phyloP scores from a whole-genome alignment of 208 protist genomes.

The Crithidia acanthocephali region DNA sequence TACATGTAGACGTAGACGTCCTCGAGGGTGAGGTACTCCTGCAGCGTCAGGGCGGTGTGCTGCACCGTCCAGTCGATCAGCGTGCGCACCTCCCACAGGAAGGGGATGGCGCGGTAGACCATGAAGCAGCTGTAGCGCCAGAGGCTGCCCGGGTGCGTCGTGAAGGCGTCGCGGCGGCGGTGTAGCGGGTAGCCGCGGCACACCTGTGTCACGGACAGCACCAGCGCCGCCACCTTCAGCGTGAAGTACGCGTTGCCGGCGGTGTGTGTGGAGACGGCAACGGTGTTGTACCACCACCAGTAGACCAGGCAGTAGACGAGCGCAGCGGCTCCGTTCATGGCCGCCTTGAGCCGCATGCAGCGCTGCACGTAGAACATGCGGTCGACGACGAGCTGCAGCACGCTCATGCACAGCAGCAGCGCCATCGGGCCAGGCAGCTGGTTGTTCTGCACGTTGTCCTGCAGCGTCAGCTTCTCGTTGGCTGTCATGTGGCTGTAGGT shows the following conservation, averaged over 20 bases:
- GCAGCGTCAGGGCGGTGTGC: constrained; percentile 66
- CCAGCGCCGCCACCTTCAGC: constrained; percentile 50
- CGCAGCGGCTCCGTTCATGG: constrained; percentile 42
- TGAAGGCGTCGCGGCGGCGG: constrained; percentile 69
- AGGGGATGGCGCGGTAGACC: constrained; percentile 66
- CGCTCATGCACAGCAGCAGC: constrained; percentile 59
- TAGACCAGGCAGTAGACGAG: constrained; percentile 53
- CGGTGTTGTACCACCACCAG: constrained; percentile 58
- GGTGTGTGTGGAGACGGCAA: constrained; percentile 22
- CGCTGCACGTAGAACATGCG: constrained; percentile 73
- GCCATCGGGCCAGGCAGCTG: constrained; percentile 74
- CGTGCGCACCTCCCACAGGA: constrained; percentile 78
- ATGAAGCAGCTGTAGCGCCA: constrained; percentile 43
- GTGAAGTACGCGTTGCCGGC: constrained; percentile 54
- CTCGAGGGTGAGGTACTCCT: constrained; percentile 83
- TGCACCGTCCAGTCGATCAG: constrained; percentile 82
- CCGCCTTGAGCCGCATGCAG: constrained; percentile 52
- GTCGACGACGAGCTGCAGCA: constrained; percentile 70
- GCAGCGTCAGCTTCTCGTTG: constrained; percentile 41
- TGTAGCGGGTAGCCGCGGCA: constrained; percentile 62
- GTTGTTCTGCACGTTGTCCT: constrained; percentile 75
- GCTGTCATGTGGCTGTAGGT: constrained; percentile 59
- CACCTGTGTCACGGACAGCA: constrained; percentile 62
- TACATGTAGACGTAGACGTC: constrained; percentile 71
- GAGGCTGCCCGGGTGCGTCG: constrained; percentile 44